Base-by-base conservation (phyloP, 805 yeast genomes). In the Pichia californica region DNA sequence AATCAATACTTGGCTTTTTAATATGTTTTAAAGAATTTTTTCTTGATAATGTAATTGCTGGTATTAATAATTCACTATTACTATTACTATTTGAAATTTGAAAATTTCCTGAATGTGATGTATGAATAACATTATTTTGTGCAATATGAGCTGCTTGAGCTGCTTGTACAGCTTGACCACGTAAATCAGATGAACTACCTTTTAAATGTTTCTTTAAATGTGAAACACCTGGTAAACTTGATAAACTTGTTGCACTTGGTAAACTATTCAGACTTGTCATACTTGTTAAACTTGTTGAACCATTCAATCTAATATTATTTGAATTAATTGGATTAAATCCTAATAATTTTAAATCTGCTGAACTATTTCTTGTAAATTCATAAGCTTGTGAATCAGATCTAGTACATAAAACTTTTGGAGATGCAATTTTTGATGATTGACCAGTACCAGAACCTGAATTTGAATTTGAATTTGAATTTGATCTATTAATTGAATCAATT, bases 381-480 rank as follows among this genome's bases (percentile, higher is more conserved):
- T 57, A 61, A 11, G 59, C 55, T 39, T 61, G 62, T 1, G 65
- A 60, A 40, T 59, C 64, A 4, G 60, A 53, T 32, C 63, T 48
- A n/a, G 47, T 47, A 37, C 53, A 36, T 13, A 48, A 50, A 33
- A 41, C 31, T 36, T 42, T 52, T 18, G 51, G 48, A 14, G 52
- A 49, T 8, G 20, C 19, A 15, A 31, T 37, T 6, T 13, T 26
- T n/a, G 48, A 45, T 23, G 25, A 23, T 7, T 23, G 6, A 23
- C 9, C 9, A 23, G 25, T 23, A 23, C 9, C 9, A 7, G 25
- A 23, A 23, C 9, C 9, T 21, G 25, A 21, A 21, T 21, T 21
- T 21, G 25, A 21, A 21, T 21, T 21, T 23, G 25, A 23, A 27
- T 34, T 31, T 2, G 36, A 18, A 10, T 26, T 28, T 19, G 41